Evolutionary conservation across 768 basidiomycete species (phyloP).

Genomic region (Sarcodon sp.): DNA sequence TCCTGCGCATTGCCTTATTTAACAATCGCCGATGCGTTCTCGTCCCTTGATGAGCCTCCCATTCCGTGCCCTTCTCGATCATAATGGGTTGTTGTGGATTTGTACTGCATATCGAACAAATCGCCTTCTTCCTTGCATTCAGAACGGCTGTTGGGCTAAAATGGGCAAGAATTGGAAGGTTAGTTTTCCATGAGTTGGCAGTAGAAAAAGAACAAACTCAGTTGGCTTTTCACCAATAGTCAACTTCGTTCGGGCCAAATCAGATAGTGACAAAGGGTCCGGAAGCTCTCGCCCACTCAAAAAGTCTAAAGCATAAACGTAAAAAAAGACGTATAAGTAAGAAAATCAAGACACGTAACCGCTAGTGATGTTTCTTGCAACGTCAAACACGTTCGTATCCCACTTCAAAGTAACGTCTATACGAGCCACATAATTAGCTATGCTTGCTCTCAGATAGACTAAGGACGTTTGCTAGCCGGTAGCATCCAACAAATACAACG

Average conservation of each 20-base stretch:
- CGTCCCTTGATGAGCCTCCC: constrained; percentile 45
- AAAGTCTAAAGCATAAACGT: constrained; percentile 29
- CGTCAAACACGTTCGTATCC: constrained; percentile 37
- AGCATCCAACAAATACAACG: constrained; percentile 54
- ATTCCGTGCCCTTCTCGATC: constrained; percentile 41
- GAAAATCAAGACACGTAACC: constrained; percentile 19
- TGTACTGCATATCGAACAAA: constrained; percentile 52
- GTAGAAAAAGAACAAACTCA: constrained; percentile 20
- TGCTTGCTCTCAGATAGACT: not conserved
- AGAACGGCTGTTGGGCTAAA: constrained; percentile 46
- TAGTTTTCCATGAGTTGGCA: constrained; percentile 3
- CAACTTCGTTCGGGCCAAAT: constrained; percentile 40
- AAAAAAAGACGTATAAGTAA: not conserved
- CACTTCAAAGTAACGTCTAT: constrained; percentile 44
- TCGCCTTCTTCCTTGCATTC: constrained; percentile 37
- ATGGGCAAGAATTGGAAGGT: constrained; percentile 20
- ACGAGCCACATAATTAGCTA: constrained; percentile 2
- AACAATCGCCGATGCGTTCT: constrained; percentile 40
- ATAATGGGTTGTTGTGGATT: constrained; percentile 44
- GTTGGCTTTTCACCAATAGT: constrained; percentile 27
- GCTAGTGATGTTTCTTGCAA: constrained; percentile 34
- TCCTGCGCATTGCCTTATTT: not conserved
- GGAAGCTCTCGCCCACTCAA: constrained; percentile 34
- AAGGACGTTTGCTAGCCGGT: constrained; percentile 29
- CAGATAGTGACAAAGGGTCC: constrained; percentile 43